Evolutionary conservation across 2,329 filamentous ascomycete species (phyloP).

Genomic region (Phaeosphaeriaceae sp.): DNA sequence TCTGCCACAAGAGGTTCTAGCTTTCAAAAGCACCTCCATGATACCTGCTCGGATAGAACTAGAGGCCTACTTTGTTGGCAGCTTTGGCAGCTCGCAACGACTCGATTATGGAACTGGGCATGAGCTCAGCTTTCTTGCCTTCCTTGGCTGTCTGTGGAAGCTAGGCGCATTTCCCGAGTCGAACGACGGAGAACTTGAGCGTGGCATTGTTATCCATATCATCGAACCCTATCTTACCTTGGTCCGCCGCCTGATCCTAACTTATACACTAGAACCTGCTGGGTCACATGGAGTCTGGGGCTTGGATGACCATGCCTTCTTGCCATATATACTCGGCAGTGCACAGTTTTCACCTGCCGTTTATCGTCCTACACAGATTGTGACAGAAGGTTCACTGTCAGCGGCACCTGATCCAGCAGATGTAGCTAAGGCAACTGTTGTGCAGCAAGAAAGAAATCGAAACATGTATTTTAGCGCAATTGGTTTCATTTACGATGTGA

Average conservation of each 20-base stretch:
- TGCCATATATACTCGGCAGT: conserved; percentile 93
- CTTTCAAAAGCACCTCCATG: conserved; percentile 34
- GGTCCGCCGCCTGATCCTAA: conserved; percentile 81
- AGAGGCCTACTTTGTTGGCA: conserved; percentile 78
- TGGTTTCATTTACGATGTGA: conserved; percentile 97
- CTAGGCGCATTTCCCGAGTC: conserved; percentile 76
- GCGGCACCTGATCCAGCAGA: conserved; percentile 71
- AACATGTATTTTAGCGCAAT: conserved; percentile 92
- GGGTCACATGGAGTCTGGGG: conserved; percentile 98
- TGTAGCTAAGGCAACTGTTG: conserved; percentile 57
- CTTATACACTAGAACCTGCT: conserved; percentile 91
- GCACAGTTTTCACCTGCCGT: conserved; percentile 86
- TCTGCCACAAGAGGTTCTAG: conserved; percentile 59
- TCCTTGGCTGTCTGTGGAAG: conserved; percentile 90
- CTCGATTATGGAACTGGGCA: conserved; percentile 97
- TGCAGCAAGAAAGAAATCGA: conserved; percentile 49
- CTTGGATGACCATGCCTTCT: conserved; percentile 94
- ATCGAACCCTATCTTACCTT: conserved; percentile 87
- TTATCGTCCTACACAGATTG: conserved; percentile 60
- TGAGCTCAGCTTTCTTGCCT: conserved; percentile 92
- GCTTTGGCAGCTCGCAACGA: conserved; percentile 85
- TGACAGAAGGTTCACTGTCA: conserved; percentile 77
- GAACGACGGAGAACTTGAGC: conserved; percentile 65
- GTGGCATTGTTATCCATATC: conserved; percentile 79
- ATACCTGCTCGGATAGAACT: conserved; percentile 70